Evolutionary conservation across 2,329 filamentous ascomycete species (phyloP), one percentile per base, ranked within the genome.

Genomic region (Cordyceps tenuipes): DNA sequence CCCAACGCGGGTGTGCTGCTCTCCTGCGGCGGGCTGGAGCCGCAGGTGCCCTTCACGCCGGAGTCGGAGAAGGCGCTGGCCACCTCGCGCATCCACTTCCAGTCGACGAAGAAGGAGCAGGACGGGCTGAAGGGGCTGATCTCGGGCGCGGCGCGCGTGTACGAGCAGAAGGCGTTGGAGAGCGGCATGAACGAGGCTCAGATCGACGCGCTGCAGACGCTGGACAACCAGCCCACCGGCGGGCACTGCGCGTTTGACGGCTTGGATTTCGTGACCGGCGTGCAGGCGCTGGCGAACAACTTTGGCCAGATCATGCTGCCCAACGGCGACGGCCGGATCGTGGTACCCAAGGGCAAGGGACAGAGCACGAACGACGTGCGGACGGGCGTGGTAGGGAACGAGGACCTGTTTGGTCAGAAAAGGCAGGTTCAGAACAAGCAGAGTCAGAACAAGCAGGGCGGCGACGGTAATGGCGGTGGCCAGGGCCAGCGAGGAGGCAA

Each of bases 211-310:
- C 67, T 82, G 59, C 81, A 83, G 72, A 85, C 82, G 1, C 80
- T 82, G 1, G 79, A 85, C 64, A 83, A 82, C 63, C 76, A 77
- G 3, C 81, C 82, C 2, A 70, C 73, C 23, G 81, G 81, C 43
- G 82, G 81, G 0, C 82, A 85, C 68, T 85, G 82, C 71, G 81
- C 75, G 57, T 85, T 85, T 61, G 82, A 85, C 66, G 78, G 72
- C 13, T 63, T 77, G 65, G 78, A 70, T 10, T 85, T 84, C 63
- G 76, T 78, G 10, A 76, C 73, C n/a, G 81, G 82, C 12, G 77
- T 84, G 36, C 81, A 84, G 71, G 72, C 82, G n/a, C 77, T 84
- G 72, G 71, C 78, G 9, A 72, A 79, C 34, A 81, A 76, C 63
- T 85, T 77, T 67, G 73, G 75, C 3, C 77, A 76, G 58, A 73